Evolutionary conservation across 805 yeast genomes (phyloP).

Genomic region (Candida yuanshanica): DNA sequence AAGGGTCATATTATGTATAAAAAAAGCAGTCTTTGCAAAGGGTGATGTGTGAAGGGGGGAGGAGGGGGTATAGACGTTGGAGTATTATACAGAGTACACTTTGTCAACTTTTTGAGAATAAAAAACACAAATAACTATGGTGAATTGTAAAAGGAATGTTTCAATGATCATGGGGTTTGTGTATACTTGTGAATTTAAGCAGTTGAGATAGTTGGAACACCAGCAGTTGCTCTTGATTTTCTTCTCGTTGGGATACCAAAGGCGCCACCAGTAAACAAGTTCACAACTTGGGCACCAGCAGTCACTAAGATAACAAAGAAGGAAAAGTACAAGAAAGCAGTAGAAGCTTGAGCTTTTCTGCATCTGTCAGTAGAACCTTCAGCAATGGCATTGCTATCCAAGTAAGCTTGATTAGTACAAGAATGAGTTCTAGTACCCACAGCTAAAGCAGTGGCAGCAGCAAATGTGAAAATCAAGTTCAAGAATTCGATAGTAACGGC

Average conservation of each 20-base stretch:
- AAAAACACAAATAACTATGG: no score
- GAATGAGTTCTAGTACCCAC: slow-evolving; percentile 85
- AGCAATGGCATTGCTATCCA: slow-evolving; percentile 59
- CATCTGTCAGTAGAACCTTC: slow-evolving; percentile 83
- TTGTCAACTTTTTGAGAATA: no score
- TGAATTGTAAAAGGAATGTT: no score
- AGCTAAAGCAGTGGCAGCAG: slow-evolving; percentile 93
- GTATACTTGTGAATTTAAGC: no score
- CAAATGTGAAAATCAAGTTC: slow-evolving; percentile 85
- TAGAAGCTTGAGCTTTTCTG: slow-evolving; percentile 87
- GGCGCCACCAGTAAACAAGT: slow-evolving; percentile 53
- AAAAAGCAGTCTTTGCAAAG: no score
- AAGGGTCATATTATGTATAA: no score
- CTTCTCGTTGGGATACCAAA: slow-evolving; percentile 45
- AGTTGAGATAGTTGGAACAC: slow-evolving; percentile 77
- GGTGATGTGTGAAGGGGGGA: no score
- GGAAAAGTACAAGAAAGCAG: slow-evolving; percentile 80
- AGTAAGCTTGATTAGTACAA: slow-evolving; percentile 63
- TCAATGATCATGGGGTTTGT: no score
- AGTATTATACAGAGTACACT: no score
- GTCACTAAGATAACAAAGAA: slow-evolving; percentile 70
- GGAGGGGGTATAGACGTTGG: no score
- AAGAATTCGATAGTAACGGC: slow-evolving; percentile 74
- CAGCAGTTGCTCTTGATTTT: slow-evolving; percentile 53
- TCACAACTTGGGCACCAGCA: slow-evolving; percentile 42